These are phyloP conservation scores for Herpetomonas tarakana DNA, from an alignment of 208 protist genomes.

Conservation along the genomic window DNA sequence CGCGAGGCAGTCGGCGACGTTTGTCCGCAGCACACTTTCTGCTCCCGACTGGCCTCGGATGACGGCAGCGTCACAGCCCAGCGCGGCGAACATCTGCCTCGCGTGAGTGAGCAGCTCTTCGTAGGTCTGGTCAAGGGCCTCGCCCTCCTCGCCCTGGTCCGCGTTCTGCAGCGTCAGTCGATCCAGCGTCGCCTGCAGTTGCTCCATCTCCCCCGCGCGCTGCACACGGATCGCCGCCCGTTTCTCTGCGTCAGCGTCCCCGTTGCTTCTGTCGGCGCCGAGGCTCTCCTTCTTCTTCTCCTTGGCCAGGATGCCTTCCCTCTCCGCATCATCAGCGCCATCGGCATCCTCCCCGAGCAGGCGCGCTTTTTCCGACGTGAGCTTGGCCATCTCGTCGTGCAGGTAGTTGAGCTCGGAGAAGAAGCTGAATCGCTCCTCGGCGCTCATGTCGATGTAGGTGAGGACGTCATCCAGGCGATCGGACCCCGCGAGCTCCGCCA, in stretches of 20 bases:
- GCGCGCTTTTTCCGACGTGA: constrained; percentile 10
- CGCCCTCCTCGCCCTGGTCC: constrained; percentile 15
- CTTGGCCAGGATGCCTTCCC: too few species aligned
- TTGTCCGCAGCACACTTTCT: constrained; percentile 26
- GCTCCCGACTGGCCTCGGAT: constrained; percentile 25
- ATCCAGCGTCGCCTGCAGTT: constrained; percentile 21
- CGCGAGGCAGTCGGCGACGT: constrained; percentile 32
- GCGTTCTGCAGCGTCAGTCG: constrained; percentile 28
- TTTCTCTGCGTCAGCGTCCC: not conserved
- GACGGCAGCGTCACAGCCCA: constrained; percentile 37
- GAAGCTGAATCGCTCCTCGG: constrained; percentile 32
- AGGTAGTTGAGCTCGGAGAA: constrained; percentile 23
- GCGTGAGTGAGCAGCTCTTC: constrained; percentile 28
- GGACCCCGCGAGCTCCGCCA: constrained; percentile 28
- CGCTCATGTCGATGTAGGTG: constrained; percentile 17
- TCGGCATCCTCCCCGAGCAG: constrained; percentile 7
- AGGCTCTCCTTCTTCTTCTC: not conserved
- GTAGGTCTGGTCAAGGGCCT: constrained; percentile 6
- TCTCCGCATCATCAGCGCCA: not conserved
- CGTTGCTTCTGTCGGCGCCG: not conserved
- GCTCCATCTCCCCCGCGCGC: constrained; percentile 12
- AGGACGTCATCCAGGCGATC: constrained; percentile 23
- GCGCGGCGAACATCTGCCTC: constrained; percentile 32
- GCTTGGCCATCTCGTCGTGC: constrained; percentile 21
- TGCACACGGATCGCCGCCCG: not conserved